A percentile compares a stretch with the other conserved stretches of the same genome.
These are phyloP conservation scores for Spathaspora sp. DNA, from an alignment of 1,139 yeast genomes.

Conservation along the genomic window DNA sequence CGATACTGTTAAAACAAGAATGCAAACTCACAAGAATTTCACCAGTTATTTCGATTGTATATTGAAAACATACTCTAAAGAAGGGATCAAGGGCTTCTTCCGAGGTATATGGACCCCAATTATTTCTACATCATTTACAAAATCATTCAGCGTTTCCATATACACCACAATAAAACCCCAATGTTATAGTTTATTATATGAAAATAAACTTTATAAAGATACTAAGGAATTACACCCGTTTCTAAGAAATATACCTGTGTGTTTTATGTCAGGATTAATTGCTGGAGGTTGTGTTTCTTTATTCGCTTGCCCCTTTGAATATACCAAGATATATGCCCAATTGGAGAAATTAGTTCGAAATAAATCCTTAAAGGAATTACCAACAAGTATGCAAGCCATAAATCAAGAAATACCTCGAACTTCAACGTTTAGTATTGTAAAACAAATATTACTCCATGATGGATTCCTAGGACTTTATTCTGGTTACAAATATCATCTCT, in stretches of 20 bases:
- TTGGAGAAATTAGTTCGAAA: conserved; percentile 50
- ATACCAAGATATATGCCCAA: conserved; percentile 80
- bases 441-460: conserved; percentile 53
- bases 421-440: conserved; percentile 39
- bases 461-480: conserved; percentile 70
- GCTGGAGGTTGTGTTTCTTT: conserved; percentile 68
- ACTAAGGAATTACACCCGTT: conserved; percentile 33
- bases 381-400: conserved; percentile 15
- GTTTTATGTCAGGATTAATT: conserved; percentile 61
- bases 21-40: conserved; percentile 72
- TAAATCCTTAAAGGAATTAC: conserved; percentile 17
- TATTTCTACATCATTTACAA: conserved; percentile 61
- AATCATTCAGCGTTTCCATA: conserved; percentile 65
- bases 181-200: conserved; percentile 32
- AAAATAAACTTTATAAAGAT: conserved; percentile 11
- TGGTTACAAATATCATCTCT: conserved; percentile 65
- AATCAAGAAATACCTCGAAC: conserved; percentile 13
- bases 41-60: conserved; percentile 60
- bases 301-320: conserved; percentile 84
- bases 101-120: conserved; percentile 77
- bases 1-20: conserved; percentile 80
- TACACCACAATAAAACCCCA: conserved; percentile 60
- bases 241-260: conserved; percentile 59
- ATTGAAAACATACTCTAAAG: conserved; percentile 52
- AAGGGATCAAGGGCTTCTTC: conserved; percentile 72